Evolutionary conservation across 345 rosid species (phyloP), one percentile per base, ranked within the genome.

Genomic region (Pistacia vera): DNA sequence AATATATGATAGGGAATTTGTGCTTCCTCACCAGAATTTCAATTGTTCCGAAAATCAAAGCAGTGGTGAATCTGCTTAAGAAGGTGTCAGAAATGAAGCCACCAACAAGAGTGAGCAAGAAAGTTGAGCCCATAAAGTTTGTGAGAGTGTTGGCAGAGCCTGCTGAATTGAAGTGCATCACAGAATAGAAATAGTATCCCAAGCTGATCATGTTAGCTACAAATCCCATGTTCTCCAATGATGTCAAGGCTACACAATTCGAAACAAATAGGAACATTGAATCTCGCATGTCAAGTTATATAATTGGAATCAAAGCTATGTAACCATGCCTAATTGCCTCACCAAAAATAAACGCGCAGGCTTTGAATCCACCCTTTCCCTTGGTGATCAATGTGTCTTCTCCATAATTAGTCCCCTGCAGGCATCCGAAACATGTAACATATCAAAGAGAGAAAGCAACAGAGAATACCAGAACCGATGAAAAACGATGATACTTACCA

Each of bases 41-140:
- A 6, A 88, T 20, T 0, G 33, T 48, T 36, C 86, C 89, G 14
- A 88, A 90, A 44, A 85, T 46, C 20, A 87, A 36, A 61, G 80
- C 65, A 18, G 91, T 82, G 63, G 78, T 18, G 38, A 77, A 66
- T 72, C 88, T 71, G 76, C 70, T 87, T 33, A 88, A 56, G 77
- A 69, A 84, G 54, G 94, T 82, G 20, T 88, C 90, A 1, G 92
- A 84, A 52, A 90, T 79, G 88, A 90, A 87, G 82, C 85, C 92
- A 1, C 92, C 90, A 35, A 87, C 56, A 5, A 87, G 28, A 51
- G 88, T 54, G 66, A 90, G 91, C 82, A 88, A 63, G 86, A 88
- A 88, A 38, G 83, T 70, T 5, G 90, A 41, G 6, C 92, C 92
- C 89, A 88, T 63, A 51, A 87, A 80, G 80, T 85, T 78, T 54